Percentiles rank a stretch among this genome's conserved stretches.
phyloP scores from a whole-genome alignment of 1,284 basidiomycete species.

The Inonotus hispidus region DNA sequence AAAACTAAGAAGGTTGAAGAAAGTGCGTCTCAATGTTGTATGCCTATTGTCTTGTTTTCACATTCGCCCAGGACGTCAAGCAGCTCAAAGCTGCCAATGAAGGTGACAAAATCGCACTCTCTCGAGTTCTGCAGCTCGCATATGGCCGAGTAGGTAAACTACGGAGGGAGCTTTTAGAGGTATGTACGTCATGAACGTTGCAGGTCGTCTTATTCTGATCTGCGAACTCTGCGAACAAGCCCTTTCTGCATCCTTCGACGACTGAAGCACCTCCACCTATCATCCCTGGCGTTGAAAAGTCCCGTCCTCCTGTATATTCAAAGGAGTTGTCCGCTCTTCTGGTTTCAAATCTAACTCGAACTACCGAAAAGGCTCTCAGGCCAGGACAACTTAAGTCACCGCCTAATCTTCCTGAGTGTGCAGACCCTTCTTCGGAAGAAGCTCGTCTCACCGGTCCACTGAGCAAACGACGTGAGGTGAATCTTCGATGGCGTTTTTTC shows the following conservation, averaged over 20 bases:
- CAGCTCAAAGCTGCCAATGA: slow-evolving; percentile 53
- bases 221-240: slow-evolving; percentile 33
- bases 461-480: slow-evolving; percentile 66
- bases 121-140: slow-evolving; percentile 63
- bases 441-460: slow-evolving; percentile 56
- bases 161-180: slow-evolving; percentile 59
- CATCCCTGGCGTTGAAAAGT: slow-evolving; percentile 46
- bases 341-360: slow-evolving; percentile 44
- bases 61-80: slow-evolving; percentile 43
- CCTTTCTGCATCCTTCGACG: slow-evolving; percentile 44
- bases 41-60: not conserved
- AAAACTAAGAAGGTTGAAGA: slow-evolving; percentile 46
- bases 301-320: slow-evolving; percentile 59
- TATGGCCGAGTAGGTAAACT: slow-evolving; percentile 73
- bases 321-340: slow-evolving; percentile 57
- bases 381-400: slow-evolving; percentile 41
- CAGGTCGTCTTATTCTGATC: slow-evolving; percentile 1
- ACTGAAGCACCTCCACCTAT: slow-evolving; percentile 39
- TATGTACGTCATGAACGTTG: slow-evolving; percentile 26
- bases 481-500: slow-evolving; percentile 67
- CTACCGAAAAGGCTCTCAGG: slow-evolving; percentile 35
- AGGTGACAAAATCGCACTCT: slow-evolving; percentile 49
- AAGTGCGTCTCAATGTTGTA: slow-evolving; percentile 33
- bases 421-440: slow-evolving; percentile 53
- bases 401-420: slow-evolving; percentile 49